Percentiles rank a stretch among this genome's conserved stretches.
Evolutionary conservation across 306 rosid genomes (phyloP).

Genomic region (Pyrus betulifolia): DNA sequence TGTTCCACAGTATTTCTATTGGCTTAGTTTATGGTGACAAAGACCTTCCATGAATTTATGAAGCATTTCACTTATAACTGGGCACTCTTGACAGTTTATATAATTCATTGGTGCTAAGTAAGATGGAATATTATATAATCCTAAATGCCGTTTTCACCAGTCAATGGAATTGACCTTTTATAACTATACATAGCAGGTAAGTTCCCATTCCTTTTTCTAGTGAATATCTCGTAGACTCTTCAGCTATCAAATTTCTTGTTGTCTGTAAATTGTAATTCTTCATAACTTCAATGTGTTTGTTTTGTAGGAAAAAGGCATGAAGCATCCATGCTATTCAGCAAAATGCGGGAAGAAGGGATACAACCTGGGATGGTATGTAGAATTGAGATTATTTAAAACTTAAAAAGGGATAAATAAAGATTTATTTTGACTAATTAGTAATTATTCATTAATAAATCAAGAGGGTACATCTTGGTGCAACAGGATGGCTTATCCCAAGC

Average conservation of each 20-base stretch:
- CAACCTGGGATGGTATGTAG: conserved; percentile 68
- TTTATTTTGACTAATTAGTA: neutral
- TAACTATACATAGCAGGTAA: no score
- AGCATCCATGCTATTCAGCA: conserved; percentile 56
- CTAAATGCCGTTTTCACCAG: no score
- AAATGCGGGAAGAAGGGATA: conserved; percentile 75
- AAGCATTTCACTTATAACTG: neutral
- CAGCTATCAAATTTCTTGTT: neutral
- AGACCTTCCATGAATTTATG: neutral
- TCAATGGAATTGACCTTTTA: no score
- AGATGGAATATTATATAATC: no score
- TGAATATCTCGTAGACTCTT: no score
- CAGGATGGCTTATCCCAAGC: neutral
- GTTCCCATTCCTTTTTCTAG: no score
- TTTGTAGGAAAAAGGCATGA: conserved; percentile 64
- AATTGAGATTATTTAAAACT: neutral
- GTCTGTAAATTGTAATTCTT: neutral
- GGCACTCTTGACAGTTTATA: neutral
- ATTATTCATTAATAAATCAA: neutral
- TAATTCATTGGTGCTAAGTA: neutral
- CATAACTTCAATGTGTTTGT: neutral
- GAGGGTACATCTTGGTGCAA: neutral
- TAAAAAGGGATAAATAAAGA: neutral
- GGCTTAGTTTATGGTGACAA: neutral
- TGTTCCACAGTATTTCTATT: neutral